Evolutionary conservation across 1,284 basidiomycete genomes (phyloP).

Genomic region (Ceratobasidium sp.): DNA sequence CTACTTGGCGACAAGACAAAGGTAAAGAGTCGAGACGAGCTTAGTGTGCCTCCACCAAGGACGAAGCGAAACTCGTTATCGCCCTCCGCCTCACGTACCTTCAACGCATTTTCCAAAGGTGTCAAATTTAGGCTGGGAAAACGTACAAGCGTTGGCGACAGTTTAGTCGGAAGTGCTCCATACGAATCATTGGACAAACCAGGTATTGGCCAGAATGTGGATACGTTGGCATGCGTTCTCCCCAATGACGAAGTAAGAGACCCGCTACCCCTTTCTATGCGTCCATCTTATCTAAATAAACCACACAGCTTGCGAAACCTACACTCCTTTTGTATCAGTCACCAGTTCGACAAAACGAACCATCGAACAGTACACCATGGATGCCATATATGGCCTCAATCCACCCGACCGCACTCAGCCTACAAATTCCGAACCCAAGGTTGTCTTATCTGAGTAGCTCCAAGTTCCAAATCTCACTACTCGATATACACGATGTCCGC

Average conservation of each 20-base stretch:
- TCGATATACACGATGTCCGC: conserved; percentile 3
- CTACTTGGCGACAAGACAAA: conserved; percentile 25
- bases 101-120: not conserved
- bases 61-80: conserved; percentile 16
- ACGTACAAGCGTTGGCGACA: not conserved
- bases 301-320: not conserved
- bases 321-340: conserved; percentile 28
- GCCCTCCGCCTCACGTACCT: not conserved
- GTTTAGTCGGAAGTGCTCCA: not conserved
- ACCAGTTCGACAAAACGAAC: conserved; percentile 5
- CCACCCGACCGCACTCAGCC: conserved; percentile 16
- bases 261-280: not conserved
- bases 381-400: conserved; percentile 26
- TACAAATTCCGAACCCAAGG: conserved; percentile 23
- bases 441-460: not conserved
- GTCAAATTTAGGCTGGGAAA: conserved; percentile 21
- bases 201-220: not conserved
- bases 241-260: not conserved
- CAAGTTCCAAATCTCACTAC: conserved; percentile 16
- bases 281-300: not conserved
- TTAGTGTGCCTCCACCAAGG: not conserved
- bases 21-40: not conserved
- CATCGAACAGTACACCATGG: not conserved
- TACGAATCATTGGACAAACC: not conserved
- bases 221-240: not conserved